These are phyloP conservation scores for Beauveria sp. DNA, from an alignment of 2,329 filamentous ascomycete species.

Conservation along the genomic window DNA sequence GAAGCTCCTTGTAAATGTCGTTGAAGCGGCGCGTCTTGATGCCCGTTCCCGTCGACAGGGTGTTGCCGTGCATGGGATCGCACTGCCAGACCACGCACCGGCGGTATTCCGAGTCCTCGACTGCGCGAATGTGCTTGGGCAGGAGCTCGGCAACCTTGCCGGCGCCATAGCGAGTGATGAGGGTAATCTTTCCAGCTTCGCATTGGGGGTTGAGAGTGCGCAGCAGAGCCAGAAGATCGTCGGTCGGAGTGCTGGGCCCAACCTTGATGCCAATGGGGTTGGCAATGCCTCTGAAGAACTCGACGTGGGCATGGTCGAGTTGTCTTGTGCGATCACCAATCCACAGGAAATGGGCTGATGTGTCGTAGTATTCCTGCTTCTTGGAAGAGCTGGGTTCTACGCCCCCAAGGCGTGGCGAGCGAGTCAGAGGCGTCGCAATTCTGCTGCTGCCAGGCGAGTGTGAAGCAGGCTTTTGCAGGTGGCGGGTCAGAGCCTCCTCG, in stretches of 20 bases:
- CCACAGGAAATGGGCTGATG: conserved; percentile 95
- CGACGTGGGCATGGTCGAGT: conserved; percentile 86
- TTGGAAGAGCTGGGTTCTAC: conserved; percentile 15
- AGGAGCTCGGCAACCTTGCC: conserved; percentile 67
- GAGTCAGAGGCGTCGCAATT: conserved; percentile 20
- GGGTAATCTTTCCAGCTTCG: conserved; percentile 86
- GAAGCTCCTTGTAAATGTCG: conserved; percentile 82
- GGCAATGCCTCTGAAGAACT: conserved; percentile 93
- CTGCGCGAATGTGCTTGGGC: conserved; percentile 74
- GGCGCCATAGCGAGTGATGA: conserved; percentile 93
- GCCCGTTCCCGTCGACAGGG: conserved; percentile 59
- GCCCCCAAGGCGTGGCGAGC: conserved; percentile 16
- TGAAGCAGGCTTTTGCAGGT: conserved; percentile 56
- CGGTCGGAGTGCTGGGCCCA: conserved; percentile 70
- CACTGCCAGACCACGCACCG: conserved; percentile 86
- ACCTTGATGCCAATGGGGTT: conserved; percentile 98
- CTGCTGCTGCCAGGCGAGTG: conserved; percentile 21
- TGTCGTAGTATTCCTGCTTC: conserved; percentile 75
- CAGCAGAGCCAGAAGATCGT: conserved; percentile 72
- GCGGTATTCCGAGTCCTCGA: conserved; percentile 66
- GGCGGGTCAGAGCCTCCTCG: conserved; percentile 77
- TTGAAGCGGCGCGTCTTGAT: conserved; percentile 91
- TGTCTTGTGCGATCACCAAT: conserved; percentile 95
- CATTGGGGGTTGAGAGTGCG: conserved; percentile 75
- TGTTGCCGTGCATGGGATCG: conserved; percentile 95